Base-by-base conservation (phyloP, 2,329 filamentous ascomycete genomes). In the Xylariales sp. region DNA sequence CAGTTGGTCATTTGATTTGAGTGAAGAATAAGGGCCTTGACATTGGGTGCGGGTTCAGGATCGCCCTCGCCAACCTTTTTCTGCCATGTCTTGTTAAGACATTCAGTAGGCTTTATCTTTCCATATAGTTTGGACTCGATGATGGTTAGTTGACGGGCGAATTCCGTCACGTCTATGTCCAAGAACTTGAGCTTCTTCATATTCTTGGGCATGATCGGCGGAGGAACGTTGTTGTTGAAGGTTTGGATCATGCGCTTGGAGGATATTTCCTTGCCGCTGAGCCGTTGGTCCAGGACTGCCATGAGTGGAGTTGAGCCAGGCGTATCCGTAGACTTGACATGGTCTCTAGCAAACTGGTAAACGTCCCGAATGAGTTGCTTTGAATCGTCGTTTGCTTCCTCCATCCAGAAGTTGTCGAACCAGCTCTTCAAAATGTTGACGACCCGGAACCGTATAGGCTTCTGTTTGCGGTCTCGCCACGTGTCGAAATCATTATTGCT, bases 391-490 rank as follows among this genome's bases (percentile, higher is more conserved):
- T 83, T 90, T 48, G 84, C 82, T 36, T 89, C 86, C 60, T 98
- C 93, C 89, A 97, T 96, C 93, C 93, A 98, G 63, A 93, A 97
- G 54, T 86, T 90, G 59, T 97, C 93, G 52, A 98, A 93, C 93
- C 93, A 98, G 64, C 82, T 94, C 74, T 97, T 97, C 35, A 98
- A 70, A 49, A 96, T 97, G 57, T 97, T 98, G 50, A 98, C 89
- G 2, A 98, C 90, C 31, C 93, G 82, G 69, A 98, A 95, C 25
- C 93, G 80, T 46, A 97, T 96, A 4, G 88, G 86, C 59, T 94
- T 96, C 62, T 97, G 93, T 68, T 98, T 98, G 59, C 84, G 83
- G 59, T 95, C 88, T 25, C 86, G 80, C 93, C 93, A 98, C 21
- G 78, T 73, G 42, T 95, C 87, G 54, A 86, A 88, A 50, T 97